Base-by-base conservation (phyloP, 768 basidiomycete genomes). In the Leucosporidium creatinivorum region DNA sequence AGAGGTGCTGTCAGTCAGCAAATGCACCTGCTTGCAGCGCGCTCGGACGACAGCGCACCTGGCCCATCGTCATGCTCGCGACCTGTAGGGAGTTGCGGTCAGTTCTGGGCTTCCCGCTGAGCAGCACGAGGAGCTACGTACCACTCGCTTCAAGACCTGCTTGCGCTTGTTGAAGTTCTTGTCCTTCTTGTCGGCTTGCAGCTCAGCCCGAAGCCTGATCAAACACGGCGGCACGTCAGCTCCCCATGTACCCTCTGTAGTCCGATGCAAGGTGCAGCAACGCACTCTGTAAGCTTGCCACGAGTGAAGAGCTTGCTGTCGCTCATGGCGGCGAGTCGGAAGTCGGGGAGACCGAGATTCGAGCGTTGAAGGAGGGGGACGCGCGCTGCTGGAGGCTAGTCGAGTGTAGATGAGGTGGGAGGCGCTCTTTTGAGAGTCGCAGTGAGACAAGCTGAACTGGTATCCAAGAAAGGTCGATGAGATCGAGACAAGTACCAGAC, bases 21-120 rank as follows among this genome's bases (percentile, higher is more conserved):
- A 9, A 13, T 21, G 30, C 12, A 5, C 55, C 25, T 28, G 30
- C 30, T 28, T 21, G 31, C 55, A 17, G 31, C 55, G 55, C 19
- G 55, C 52, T 30, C 18, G 1, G 21, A 31, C 18, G 25, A 17
- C 21, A 18, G 85, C 92, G 80, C 77, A 96, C 94, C 93, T 80
- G 98, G 54, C 96, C 96, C 93, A 99, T 98, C 5, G 96, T 99
- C 79, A 98, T 98, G 79, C 97, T 97, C 51, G 96, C 96, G 44
- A 73, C 65, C 61, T 66, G 33, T 23, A 44, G 1, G 13, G 26
- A 58, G 48, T 31, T 44, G 23, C 10, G 12, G 39, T 13, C 36
- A n/a, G 66, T 18, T 18, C 19, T 23, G 44, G 69, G 47, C 4
- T 62, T 61, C 59, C 57, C 58, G 49, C 59, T 63, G 49, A 52